Evolutionary conservation across 805 yeast species (phyloP), one percentile per base, ranked within the genome.

Genomic region (Huiozyma naganishii): DNA sequence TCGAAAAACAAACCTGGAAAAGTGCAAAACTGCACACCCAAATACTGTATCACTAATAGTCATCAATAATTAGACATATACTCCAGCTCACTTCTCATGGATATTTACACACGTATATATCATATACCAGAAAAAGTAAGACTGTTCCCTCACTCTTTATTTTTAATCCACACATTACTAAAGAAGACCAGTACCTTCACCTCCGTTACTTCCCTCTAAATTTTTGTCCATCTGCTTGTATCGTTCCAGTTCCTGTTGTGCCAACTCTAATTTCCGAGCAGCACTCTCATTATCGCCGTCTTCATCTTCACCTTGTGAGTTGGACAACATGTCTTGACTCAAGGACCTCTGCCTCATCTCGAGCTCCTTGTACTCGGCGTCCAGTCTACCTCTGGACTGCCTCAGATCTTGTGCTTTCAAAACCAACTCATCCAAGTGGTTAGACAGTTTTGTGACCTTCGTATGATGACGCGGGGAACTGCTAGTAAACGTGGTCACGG

Each of bases 201-300:
- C 89, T 46, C 83, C 85, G 43, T 83, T 63, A 59, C 88, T 90
- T 43, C 71, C 73, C 46, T 70, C 67, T 43, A 87, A 68, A 49
- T 72, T 72, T 40, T 71, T 75, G 46, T 78, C 73, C 13, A 68
- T 52, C 10, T 72, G 77, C 52, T 74, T 80, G 57, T 76, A 79
- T 57, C 71, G 76, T 30, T 71, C 70, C 46, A 82, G 65, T 60
- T 88, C 95, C 39, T 72, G 76, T 53, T 87, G 87, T 7, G 90
- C 80, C 50, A 80, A 56, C 39, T 76, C 76, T 44, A 88, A 70
- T 0, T 95, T 95, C 48, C 73, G 76, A 44, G 82, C 80, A 0
- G 27, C 28, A 36, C n/a, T 32, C 27, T 27, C 27, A 7, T 30
- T 23, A 6, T 3, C 23, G 27, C 29, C 30, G 3, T n/a, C 7